These are phyloP conservation scores for Petunia axillaris DNA, from an alignment of 257 asterid genomes.

Conservation along the genomic window DNA sequence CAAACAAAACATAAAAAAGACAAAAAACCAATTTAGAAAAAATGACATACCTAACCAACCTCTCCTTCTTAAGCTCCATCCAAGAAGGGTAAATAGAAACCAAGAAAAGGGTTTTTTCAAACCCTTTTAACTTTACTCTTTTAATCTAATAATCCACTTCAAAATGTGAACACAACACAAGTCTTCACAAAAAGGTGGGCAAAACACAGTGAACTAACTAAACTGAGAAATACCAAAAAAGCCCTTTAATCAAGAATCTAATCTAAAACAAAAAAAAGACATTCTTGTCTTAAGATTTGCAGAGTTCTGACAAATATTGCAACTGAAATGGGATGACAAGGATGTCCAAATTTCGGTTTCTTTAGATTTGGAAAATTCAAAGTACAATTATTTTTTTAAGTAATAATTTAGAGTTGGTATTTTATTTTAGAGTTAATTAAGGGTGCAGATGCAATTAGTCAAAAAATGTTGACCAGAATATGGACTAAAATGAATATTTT, in stretches of 20 bases:
- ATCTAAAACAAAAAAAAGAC: conserved; percentile 8
- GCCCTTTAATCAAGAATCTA: conserved; percentile 31
- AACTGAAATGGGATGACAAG: background rate
- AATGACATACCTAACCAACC: conserved; percentile 70
- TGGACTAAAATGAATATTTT: background rate
- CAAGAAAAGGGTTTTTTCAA: background rate
- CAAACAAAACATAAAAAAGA: background rate
- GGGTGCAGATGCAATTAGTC: conserved; percentile 11
- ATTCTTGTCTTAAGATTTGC: conserved; percentile 26
- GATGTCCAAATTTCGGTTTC: background rate
- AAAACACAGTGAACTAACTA: conserved; percentile 15
- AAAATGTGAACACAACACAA: conserved; percentile 12
- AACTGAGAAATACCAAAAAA: conserved; percentile 8
- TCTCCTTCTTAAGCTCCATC: conserved; percentile 74
- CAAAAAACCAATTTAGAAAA: conserved; percentile 25
- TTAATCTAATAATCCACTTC: too few species aligned
- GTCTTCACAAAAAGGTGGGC: conserved; percentile 19
- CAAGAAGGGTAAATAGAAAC: conserved; percentile 27
- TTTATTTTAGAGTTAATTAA: conserved; percentile 8
- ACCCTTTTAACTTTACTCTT: background rate
- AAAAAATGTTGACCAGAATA: conserved; percentile 17
- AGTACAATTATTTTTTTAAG: background rate
- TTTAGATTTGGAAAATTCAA: conserved; percentile 19
- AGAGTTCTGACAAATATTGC: background rate
- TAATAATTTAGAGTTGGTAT: background rate